phyloP scores from a whole-genome alignment of 768 basidiomycete genomes.

The Fomitopsis serialis region DNA sequence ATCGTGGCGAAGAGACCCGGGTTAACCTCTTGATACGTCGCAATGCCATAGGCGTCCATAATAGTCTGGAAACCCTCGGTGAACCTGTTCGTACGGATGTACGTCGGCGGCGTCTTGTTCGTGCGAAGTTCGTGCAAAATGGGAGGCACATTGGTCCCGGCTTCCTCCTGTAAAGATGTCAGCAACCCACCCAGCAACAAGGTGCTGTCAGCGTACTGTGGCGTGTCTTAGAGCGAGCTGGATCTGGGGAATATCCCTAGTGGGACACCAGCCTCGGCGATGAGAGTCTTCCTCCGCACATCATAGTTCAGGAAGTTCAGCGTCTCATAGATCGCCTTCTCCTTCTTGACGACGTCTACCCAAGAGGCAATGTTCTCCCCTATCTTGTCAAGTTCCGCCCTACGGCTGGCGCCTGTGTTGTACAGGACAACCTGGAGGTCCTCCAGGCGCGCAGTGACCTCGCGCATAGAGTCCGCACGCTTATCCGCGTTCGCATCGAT shows the following conservation, averaged over 20 bases:
- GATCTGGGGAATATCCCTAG: constrained; percentile 81
- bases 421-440: constrained; percentile 86
- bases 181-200: background rate
- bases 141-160: constrained; percentile 88
- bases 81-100: constrained; percentile 91
- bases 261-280: constrained; percentile 98
- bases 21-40: constrained; percentile 94
- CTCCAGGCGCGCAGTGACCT: constrained; percentile 84
- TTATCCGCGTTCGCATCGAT: constrained; percentile 94
- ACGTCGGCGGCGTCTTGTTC: constrained; percentile 91
- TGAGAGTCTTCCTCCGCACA: constrained; percentile 85
- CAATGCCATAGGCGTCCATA: constrained; percentile 96
- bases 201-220: constrained; percentile 42
- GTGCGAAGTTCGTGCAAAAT: constrained; percentile 89
- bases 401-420: constrained; percentile 81
- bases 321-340: constrained; percentile 94
- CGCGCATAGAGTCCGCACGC: constrained; percentile 83
- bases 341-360: constrained; percentile 92
- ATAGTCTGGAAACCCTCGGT: constrained; percentile 96
- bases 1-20: constrained; percentile 89
- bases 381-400: constrained; percentile 75
- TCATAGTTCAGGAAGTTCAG: constrained; percentile 96
- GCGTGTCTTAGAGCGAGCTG: constrained; percentile 87
- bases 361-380: constrained; percentile 84
- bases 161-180: constrained; percentile 55